phyloP scores from a whole-genome alignment of 2,329 filamentous ascomycete species.

The Fusarium globosum region DNA sequence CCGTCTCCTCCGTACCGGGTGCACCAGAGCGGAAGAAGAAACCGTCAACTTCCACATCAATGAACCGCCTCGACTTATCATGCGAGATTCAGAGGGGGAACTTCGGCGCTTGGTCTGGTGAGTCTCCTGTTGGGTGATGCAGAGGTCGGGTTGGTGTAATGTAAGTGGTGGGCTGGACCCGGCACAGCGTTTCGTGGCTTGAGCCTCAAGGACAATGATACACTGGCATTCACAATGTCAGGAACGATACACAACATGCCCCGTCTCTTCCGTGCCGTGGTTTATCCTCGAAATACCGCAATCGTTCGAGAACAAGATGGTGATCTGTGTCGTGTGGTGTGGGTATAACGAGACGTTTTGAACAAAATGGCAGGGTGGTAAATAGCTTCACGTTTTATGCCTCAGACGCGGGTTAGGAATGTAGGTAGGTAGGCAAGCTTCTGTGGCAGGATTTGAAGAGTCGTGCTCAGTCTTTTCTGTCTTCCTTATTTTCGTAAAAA shows the following conservation, averaged over 20 bases:
- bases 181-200: conserved; percentile 26
- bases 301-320: conserved; percentile 13
- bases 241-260: neutral
- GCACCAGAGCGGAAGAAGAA: conserved; percentile 11
- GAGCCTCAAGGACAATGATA: conserved; percentile 8
- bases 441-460: neutral
- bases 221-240: conserved; percentile 3
- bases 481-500: conserved; percentile 9
- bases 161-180: conserved; percentile 28
- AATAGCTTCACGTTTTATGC: conserved; percentile 10
- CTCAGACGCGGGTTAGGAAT: conserved; percentile 15
- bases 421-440: neutral
- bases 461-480: neutral
- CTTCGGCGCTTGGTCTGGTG: conserved; percentile 16
- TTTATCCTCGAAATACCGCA: conserved; percentile 18
- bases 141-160: conserved; percentile 24
- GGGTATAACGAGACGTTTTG: neutral
- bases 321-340: neutral
- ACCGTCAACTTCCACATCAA: conserved; percentile 10
- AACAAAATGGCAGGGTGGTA: conserved; percentile 8
- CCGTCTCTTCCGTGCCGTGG: neutral
- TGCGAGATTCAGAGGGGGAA: conserved; percentile 9
- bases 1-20: conserved; percentile 27
- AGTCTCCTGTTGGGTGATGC: conserved; percentile 18
- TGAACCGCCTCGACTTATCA: conserved; percentile 8